Evolutionary conservation across 768 basidiomycete genomes (phyloP), one percentile per base, ranked within the genome.

Genomic region (Candolleomyces efflorescens): DNA sequence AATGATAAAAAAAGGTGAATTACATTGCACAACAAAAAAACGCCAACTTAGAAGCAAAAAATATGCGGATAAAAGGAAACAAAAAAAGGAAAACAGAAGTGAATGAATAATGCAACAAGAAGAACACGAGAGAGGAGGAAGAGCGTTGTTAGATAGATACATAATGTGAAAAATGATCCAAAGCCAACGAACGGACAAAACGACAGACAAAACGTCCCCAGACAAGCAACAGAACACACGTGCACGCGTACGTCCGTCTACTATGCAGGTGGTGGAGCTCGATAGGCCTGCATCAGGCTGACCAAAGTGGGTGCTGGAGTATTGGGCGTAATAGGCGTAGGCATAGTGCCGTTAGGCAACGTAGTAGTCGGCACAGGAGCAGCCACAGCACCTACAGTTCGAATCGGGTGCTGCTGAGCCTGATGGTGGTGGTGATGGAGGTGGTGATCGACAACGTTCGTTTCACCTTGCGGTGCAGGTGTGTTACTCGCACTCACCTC

Each of bases 251-350:
- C 9, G 3, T 43, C 17, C n/a, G n/a, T n/a, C n/a, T n/a, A n/a
- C n/a, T 43, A 43, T 17, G 41, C 10, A 17, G 41, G 41, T 15
- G 41, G 41, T 17, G 41, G 41, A 17, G 15, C 10, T n/a, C 45
- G 51, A 67, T 86, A 87, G n/a, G 85, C 85, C 62, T 85, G 82
- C 85, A 89, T 83, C 61, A 89, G 86, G 59, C 80, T 83, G 36
- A 84, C 87, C 66, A 87, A 82, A 54, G 84, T 80, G 24, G 84
- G 73, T 2, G 67, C 58, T 41, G 52, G 45, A 20, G 58, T 59
- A 22, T 51, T 54, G 6, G 58, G 58, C 7, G 58, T 47, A 12
- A 59, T 59, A 4, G 58, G 58, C 17, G 58, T 59, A 5, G 58
- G 58, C 41, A 17, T 15, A 17, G 32, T 11, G 5, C 32, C 32